Conservation (phyloP, 1,284 basidiomycete species). For the Tausonia pullulans region DNA sequence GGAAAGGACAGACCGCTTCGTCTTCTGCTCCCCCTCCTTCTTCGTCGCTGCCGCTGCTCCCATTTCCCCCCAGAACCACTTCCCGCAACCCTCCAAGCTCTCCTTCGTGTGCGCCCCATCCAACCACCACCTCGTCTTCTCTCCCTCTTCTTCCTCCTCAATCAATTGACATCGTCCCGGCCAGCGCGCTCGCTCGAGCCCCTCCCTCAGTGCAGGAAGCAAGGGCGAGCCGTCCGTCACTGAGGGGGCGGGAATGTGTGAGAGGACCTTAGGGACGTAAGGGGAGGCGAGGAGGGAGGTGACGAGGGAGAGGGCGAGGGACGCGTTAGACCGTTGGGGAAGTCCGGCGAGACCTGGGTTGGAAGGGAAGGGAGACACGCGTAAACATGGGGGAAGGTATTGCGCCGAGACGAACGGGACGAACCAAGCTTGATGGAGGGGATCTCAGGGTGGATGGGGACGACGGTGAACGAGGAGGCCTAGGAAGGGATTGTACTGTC, state of each 20-base stretch:
- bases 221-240: constrained; percentile 36
- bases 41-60: not conserved
- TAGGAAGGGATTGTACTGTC: constrained; percentile 22
- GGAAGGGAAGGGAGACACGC: constrained; percentile 7
- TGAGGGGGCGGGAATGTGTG: constrained; percentile 23
- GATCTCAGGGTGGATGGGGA: constrained; percentile 43
- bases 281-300: constrained; percentile 51
- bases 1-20: not conserved
- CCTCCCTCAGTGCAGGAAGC: constrained; percentile 42
- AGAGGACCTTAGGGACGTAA: constrained; percentile 28
- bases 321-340: constrained; percentile 86
- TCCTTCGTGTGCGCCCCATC: constrained; percentile 95
- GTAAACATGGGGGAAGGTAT: not conserved
- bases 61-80: constrained; percentile 53
- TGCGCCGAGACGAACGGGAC: not conserved
- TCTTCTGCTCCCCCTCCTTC: constrained; percentile 6
- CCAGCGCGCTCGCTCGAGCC: constrained; percentile 67
- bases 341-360: constrained; percentile 64
- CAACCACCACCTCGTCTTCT: constrained; percentile 59
- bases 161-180: constrained; percentile 94
- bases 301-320: constrained; percentile 68
- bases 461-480: constrained; percentile 56
- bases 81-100: constrained; percentile 71
- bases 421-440: constrained; percentile 52
- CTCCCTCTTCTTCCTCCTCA: constrained; percentile 34